Base-by-base conservation (phyloP, 176 grass and related monocot species). In the Triticum timopheevii region DNA sequence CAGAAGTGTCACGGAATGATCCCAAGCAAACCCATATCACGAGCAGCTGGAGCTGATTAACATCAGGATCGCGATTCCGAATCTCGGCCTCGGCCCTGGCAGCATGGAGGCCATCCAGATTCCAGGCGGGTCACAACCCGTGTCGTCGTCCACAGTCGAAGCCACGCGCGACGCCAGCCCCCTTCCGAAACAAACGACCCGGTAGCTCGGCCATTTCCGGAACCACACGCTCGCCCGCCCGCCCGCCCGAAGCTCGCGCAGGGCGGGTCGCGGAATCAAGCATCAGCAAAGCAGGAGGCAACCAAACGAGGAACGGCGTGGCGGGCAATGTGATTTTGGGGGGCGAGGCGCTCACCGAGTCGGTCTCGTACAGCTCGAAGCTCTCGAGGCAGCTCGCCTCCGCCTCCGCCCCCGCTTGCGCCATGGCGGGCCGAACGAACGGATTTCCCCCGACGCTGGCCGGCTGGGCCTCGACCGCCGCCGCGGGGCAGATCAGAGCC, bases 311-410 rank as follows among this genome's bases (percentile, higher is more conserved):
- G 52, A 64, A 38, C 5, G 38, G 47, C 40, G 59, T 6, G 10
- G 28, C 3, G 44, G 31, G 84, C 90, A 91, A 88, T 91, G 86
- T 33, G 86, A 88, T 80, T 71, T 65, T 47, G 0, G 39, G 39
- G 58, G 3, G 20, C 20, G 78, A 47, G 90, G 78, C 85, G 82
- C 86, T 85, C 78, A 91, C 90, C 86, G 86, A 85, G 15, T 91
- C 78, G 20, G 86, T 54, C 90, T 91, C 86, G 86, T 91, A 88
- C 20, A 91, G 86, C 86, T 88, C 82, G 78, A 91, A 91, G 78
- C 86, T 88, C 78, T 73, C 72, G 6, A 91, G 86, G 82, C 82
- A 82, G 77, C 50, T 54, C 50, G 17, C 5, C 4, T 73, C 81
- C 22, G 47, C 69, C 44, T 73, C 81, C 22, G 47, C 69, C 42